These are phyloP conservation scores for Barnettozyma populi DNA, from an alignment of 805 yeast species.

Conservation along the genomic window DNA sequence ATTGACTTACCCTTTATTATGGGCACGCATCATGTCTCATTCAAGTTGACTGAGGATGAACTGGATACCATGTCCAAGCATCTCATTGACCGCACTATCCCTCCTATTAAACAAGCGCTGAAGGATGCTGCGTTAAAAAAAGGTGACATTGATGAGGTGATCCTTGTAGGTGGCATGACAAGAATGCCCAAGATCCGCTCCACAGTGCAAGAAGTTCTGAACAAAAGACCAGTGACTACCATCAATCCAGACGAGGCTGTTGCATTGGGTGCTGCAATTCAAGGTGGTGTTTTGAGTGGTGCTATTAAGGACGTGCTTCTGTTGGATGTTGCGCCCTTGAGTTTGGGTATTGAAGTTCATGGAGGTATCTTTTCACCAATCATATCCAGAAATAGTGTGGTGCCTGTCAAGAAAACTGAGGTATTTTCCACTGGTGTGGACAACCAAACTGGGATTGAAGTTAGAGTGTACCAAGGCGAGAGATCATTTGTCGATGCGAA, in stretches of 20 bases:
- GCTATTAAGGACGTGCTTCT: slow-evolving; percentile 73
- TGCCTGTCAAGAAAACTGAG: slow-evolving; percentile 71
- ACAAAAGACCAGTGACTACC: slow-evolving; percentile 60
- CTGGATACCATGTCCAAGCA: slow-evolving; percentile 62
- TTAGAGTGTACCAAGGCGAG: slow-evolving; percentile 78
- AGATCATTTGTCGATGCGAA: slow-evolving; percentile 73
- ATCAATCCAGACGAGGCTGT: slow-evolving; percentile 94
- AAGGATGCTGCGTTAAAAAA: slow-evolving; percentile 66
- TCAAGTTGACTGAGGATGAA: slow-evolving; percentile 58
- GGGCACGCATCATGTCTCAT: slow-evolving; percentile 54
- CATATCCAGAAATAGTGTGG: slow-evolving; percentile 71
- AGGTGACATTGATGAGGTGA: slow-evolving; percentile 66
- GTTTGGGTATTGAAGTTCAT: slow-evolving; percentile 78
- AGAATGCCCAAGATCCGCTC: slow-evolving; percentile 77
- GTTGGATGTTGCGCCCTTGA: slow-evolving; percentile 78
- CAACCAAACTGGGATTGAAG: slow-evolving; percentile 79
- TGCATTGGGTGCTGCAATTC: slow-evolving; percentile 86
- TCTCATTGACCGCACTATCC: slow-evolving; percentile 61
- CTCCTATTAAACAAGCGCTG: slow-evolving; percentile 68
- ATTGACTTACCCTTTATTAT: slow-evolving; percentile 67
- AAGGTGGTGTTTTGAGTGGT: slow-evolving; percentile 82
- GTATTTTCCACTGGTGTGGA: slow-evolving; percentile 78
- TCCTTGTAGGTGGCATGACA: slow-evolving; percentile 86
- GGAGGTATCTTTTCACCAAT: slow-evolving; percentile 80
- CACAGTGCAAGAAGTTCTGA: slow-evolving; percentile 54